Evolutionary conservation across 2,329 filamentous ascomycete species (phyloP).

Genomic region (Aspergillus jensenii): DNA sequence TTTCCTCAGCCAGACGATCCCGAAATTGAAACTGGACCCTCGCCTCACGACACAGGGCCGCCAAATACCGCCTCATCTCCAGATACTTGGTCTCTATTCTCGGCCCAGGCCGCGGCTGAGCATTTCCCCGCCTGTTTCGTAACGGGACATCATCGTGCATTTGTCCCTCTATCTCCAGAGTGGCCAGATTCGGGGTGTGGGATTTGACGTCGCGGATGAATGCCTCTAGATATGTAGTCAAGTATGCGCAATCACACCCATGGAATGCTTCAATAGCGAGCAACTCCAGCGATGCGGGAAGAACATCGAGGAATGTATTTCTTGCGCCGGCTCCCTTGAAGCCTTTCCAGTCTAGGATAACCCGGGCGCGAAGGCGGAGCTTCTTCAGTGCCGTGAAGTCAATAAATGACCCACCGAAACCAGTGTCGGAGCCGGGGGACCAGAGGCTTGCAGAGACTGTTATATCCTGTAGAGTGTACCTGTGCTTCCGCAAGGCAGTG

Average conservation of each 20-base stretch:
- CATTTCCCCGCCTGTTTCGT: neutral
- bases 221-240: neutral
- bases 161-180: neutral
- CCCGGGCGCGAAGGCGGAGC: neutral
- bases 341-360: neutral
- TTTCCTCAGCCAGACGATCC: too few species aligned
- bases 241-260: neutral
- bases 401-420: neutral
- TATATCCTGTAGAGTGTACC: neutral
- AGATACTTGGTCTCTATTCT: neutral
- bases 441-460: too few species aligned
- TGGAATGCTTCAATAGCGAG: neutral
- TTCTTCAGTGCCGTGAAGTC: neutral
- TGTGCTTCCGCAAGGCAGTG: neutral
- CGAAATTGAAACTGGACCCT: neutral
- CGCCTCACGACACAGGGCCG: neutral
- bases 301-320: neutral
- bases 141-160: neutral
- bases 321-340: too few species aligned
- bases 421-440: neutral
- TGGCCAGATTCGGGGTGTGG: neutral
- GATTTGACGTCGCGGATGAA: neutral
- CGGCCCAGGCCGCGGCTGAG: neutral
- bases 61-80: neutral
- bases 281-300: neutral